Evolutionary conservation across 495 filamentous ascomycete genomes (phyloP), one percentile per base, ranked within the genome.

Genomic region (Neurospora sp.): DNA sequence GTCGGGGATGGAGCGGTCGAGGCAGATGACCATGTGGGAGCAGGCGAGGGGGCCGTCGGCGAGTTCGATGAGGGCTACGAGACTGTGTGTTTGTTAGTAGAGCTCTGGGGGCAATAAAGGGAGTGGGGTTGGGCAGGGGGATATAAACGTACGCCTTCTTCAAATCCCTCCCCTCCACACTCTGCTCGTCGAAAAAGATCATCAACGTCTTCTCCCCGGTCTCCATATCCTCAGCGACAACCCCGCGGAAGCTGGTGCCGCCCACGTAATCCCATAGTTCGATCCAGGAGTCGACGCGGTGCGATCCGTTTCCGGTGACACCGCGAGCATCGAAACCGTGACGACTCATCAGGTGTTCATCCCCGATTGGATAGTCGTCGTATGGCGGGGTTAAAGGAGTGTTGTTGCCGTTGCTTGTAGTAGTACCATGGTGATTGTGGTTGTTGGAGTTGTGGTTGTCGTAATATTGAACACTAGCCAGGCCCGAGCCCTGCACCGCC

Each of bases 261-360:
- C 92, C 90, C 39, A 88, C 87, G 79, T 97, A 98, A 82, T 98
- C 94, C 92, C 92, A 94, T 39, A 97, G 88, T 80, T 97, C 94
- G 75, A 97, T 76, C 86, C 86, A 89, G 74, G 84, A 82, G 72
- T 78, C 81, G 19, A 84, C 75, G n/a, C 72, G 70, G 42, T 81
- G 79, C 71, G 69, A 71, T 17, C 62, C 71, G 40, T 66, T 40
- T 45, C 74, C 73, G 69, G 28, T 69, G 24, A 73, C 73, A 59
- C 37, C 39, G n/a, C 28, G 13, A 19, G 28, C 28, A 19, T 34
- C 54, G 15, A 37, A 45, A 3, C 70, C 69, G 45, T 37, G 45
- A 21, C 66, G 45, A 15, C 72, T 74, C 77, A 79, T 78, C 69
- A 28, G 37, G 54, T 45, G 42, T 42, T 77, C 59, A 73, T 75